Conservation (phyloP, 129 eudicot species). For the Arctium lappa region DNA sequence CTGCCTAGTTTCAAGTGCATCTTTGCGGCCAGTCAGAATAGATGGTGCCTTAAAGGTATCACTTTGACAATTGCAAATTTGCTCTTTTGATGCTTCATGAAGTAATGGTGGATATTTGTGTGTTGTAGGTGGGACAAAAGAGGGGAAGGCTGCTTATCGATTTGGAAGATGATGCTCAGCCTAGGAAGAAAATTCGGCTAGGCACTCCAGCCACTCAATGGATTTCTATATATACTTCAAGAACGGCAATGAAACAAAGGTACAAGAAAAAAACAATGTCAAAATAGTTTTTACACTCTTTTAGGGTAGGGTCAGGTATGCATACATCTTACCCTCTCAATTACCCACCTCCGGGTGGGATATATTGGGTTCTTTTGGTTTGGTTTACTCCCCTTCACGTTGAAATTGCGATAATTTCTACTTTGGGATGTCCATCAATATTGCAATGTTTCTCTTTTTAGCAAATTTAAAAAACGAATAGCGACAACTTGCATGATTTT, state of each 20-base stretch:
- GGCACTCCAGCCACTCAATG: slow-evolving; percentile 82
- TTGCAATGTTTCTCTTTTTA: neutral
- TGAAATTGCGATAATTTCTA: neutral
- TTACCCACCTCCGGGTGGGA: too few species aligned
- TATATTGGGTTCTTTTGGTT: too few species aligned
- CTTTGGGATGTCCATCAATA: neutral
- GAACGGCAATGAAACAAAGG: slow-evolving; percentile 86
- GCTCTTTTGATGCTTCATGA: neutral
- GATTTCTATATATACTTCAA: slow-evolving; percentile 72
- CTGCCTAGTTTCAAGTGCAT: slow-evolving; percentile 47
- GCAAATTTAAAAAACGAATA: neutral
- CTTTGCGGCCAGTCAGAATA: slow-evolving; percentile 63
- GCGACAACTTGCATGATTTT: neutral
- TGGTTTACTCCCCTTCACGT: neutral
- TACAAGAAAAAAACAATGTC: neutral
- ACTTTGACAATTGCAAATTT: neutral
- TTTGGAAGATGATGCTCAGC: slow-evolving; percentile 66
- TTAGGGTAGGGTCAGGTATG: too few species aligned
- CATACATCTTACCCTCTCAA: too few species aligned
- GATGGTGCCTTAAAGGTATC: slow-evolving; percentile 84
- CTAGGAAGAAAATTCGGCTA: slow-evolving; percentile 67
- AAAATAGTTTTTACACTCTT: neutral
- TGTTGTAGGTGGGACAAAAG: slow-evolving; percentile 75
- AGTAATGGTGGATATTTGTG: slow-evolving; percentile 3
- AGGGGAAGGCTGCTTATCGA: slow-evolving; percentile 62